Evolutionary conservation across 495 filamentous ascomycete species (phyloP).

Genomic region (Penicillium antarcticum): DNA sequence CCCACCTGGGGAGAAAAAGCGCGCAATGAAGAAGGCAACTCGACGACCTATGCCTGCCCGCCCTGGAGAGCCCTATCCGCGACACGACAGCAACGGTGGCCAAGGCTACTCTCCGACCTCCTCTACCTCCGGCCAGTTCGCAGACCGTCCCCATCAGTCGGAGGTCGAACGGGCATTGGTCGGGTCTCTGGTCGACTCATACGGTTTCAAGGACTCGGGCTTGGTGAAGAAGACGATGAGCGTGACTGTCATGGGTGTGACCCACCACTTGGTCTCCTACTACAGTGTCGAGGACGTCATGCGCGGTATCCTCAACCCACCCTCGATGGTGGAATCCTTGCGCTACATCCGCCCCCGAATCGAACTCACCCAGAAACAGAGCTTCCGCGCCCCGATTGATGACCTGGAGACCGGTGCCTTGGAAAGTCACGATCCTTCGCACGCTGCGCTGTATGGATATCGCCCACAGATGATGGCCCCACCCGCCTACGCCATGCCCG

Average conservation of each 20-base stretch:
- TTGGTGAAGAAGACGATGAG: conserved; percentile 92
- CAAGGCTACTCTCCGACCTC: conserved; percentile 42
- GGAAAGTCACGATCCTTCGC: conserved; percentile 38
- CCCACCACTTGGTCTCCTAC: conserved; percentile 85
- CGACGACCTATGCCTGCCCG: conserved; percentile 37
- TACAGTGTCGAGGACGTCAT: conserved; percentile 78
- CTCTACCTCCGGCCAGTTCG: conserved; percentile 29
- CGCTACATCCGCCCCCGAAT: conserved; percentile 53
- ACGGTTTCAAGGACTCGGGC: conserved; percentile 80
- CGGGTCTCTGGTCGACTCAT: conserved; percentile 81
- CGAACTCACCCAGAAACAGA: conserved; percentile 62
- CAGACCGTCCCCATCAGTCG: conserved; percentile 40
- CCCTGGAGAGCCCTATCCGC: conserved; percentile 53
- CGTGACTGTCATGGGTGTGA: conserved; percentile 62
- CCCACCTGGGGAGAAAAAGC: conserved; percentile 84
- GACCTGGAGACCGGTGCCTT: conserved; percentile 49
- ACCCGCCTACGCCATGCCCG: conserved; percentile 35
- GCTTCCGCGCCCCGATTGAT: conserved; percentile 67
- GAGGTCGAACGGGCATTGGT: conserved; percentile 67
- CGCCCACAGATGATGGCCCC: conserved; percentile 39
- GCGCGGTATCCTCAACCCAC: conserved; percentile 55
- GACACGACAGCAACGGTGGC: conserved; percentile 40
- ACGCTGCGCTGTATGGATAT: conserved; percentile 39
- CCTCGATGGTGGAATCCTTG: conserved; percentile 54
- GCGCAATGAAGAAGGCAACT: conserved; percentile 70